phyloP scores from a whole-genome alignment of 257 asterid genomes.

The Lycium barbarum region DNA sequence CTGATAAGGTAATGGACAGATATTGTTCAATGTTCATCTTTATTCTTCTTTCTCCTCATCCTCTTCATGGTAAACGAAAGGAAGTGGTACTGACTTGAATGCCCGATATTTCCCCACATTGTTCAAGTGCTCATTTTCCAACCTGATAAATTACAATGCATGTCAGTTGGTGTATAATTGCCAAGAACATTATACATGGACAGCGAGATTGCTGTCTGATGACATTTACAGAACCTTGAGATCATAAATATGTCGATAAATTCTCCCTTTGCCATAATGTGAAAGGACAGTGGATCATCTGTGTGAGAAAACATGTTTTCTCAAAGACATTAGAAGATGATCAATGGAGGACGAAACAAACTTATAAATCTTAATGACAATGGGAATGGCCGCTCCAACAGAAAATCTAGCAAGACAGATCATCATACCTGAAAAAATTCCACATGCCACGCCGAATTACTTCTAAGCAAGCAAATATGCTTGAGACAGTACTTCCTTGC shows the following conservation, averaged over 20 bases:
- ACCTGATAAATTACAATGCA: conserved; percentile 47
- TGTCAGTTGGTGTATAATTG: not conserved
- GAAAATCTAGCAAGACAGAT: not conserved
- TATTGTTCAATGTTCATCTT: not conserved
- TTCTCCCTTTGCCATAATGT: too few species aligned
- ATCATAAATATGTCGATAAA: not conserved
- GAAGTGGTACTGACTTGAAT: conserved; percentile 83
- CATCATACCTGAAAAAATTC: conserved; percentile 84
- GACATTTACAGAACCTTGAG: not conserved
- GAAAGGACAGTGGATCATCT: too few species aligned
- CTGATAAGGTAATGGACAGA: not conserved
- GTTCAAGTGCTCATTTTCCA: conserved; percentile 89
- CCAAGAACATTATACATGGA: not conserved
- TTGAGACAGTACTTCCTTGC: conserved; percentile 56
- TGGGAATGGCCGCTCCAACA: not conserved
- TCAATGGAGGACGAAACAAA: too few species aligned
- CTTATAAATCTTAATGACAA: not conserved
- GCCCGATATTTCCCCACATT: conserved; percentile 85
- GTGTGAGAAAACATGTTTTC: not conserved
- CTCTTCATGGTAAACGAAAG: conserved; percentile 62
- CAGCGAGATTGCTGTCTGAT: not conserved
- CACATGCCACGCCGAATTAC: conserved; percentile 87
- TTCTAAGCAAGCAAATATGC: conserved; percentile 68
- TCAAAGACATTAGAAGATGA: not conserved
- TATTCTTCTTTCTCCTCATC: conserved; percentile 3